Conservation (phyloP, 352 stramenopile species). For the Phytophthora kernoviae region DNA sequence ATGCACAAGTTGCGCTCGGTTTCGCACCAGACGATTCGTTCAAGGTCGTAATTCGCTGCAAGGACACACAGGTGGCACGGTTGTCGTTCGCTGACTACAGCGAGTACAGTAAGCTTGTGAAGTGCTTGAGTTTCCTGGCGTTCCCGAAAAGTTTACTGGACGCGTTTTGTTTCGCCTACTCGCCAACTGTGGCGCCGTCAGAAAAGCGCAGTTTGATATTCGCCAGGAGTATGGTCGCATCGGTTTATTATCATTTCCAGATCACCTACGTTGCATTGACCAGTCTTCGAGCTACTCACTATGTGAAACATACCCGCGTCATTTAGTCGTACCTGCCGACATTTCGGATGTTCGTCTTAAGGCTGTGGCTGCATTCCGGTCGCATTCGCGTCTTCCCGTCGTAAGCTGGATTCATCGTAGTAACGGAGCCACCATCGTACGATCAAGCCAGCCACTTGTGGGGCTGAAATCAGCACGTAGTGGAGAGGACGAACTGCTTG, state of each 20-base stretch:
- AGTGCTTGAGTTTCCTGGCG: constrained; percentile 75
- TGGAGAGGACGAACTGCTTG: constrained; percentile 78
- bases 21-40: constrained; percentile 59
- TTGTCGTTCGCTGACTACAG: constrained; percentile 72
- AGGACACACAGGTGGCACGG: constrained; percentile 71
- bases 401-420: constrained; percentile 76
- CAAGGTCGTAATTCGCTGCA: constrained; percentile 80
- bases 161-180: constrained; percentile 85
- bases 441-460: constrained; percentile 81
- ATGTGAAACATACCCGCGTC: constrained; percentile 94
- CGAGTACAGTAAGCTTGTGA: constrained; percentile 80
- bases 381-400: constrained; percentile 70
- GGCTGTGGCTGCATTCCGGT: constrained; percentile 70
- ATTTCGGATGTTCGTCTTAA: constrained; percentile 92
- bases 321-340: constrained; percentile 92
- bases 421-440: constrained; percentile 81
- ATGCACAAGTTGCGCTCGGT: constrained; percentile 63
- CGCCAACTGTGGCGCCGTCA: constrained; percentile 67
- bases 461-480: constrained; percentile 80
- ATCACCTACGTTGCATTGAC: constrained; percentile 77
- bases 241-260: constrained; percentile 67
- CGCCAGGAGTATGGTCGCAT: constrained; percentile 81
- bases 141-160: constrained; percentile 77
- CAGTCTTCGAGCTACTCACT: constrained; percentile 81
- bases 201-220: constrained; percentile 83